phyloP scores from a whole-genome alignment of 495 filamentous ascomycete genomes.

The Pseudotulostoma volvatum region DNA sequence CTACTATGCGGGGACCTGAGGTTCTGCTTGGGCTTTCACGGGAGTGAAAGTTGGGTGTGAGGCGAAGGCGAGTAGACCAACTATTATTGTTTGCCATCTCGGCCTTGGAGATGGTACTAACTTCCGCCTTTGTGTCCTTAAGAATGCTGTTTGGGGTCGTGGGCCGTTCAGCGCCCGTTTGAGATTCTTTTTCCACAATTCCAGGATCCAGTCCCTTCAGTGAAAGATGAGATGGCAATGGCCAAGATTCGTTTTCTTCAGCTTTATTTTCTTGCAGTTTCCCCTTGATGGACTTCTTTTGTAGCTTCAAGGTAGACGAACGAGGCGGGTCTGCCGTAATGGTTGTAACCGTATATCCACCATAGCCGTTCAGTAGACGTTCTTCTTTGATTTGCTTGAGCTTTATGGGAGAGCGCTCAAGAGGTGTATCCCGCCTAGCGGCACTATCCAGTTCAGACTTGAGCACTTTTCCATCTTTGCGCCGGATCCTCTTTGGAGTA shows the following conservation, averaged over 20 bases:
- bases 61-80: constrained; percentile 2
- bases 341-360: constrained; percentile 9
- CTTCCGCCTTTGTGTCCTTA: constrained; percentile 2
- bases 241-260: constrained; percentile 9
- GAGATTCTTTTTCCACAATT: neutral
- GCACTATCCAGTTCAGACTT: constrained; percentile 17
- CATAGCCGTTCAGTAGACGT: constrained; percentile 7
- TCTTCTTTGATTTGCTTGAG: constrained; percentile 13
- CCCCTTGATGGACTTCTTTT: constrained; percentile 8
- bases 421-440: constrained; percentile 16
- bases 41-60: constrained; percentile 4
- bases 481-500: constrained; percentile 22
- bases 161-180: constrained; percentile 3
- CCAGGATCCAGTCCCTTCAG: neutral
- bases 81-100: neutral
- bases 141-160: constrained; percentile 4
- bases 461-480: constrained; percentile 17
- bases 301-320: constrained; percentile 13
- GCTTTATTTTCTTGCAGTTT: constrained; percentile 8
- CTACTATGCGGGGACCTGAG: constrained; percentile 19
- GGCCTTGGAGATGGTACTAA: constrained; percentile 3
- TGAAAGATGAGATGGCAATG: constrained; percentile 2
- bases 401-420: constrained; percentile 22
- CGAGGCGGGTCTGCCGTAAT: constrained; percentile 5
- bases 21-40: constrained; percentile 8